A percentile compares a stretch with the other conserved stretches of the same genome.
phyloP scores from a whole-genome alignment of 2,329 filamentous ascomycete species.

The Westerdykella aurantiaca region DNA sequence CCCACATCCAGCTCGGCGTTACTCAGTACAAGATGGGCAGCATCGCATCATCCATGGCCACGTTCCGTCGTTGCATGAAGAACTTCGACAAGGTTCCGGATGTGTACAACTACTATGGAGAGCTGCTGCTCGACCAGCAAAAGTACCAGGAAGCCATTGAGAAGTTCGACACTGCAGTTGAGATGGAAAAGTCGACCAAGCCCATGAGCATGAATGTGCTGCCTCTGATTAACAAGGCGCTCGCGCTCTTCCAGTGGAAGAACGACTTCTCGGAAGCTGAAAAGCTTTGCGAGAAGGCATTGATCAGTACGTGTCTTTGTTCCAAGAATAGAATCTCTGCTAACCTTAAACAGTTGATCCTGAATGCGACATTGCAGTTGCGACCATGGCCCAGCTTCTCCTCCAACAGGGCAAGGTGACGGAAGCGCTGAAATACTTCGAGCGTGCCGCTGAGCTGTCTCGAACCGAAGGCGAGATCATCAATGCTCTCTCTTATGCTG shows the following conservation, averaged over 20 bases:
- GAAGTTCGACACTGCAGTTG: slow-evolving; percentile 97
- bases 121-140: slow-evolving; percentile 91
- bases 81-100: slow-evolving; percentile 96
- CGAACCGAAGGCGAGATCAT: slow-evolving; percentile 93
- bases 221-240: slow-evolving; percentile 95
- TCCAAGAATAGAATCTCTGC: slow-evolving; percentile 7
- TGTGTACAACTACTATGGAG: slow-evolving; percentile 99
- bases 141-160: slow-evolving; percentile 94
- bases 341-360: slow-evolving; percentile 68
- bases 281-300: slow-evolving; percentile 91
- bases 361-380: slow-evolving; percentile 97
- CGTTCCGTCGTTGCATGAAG: slow-evolving; percentile 95
- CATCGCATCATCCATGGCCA: slow-evolving; percentile 95
- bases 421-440: slow-evolving; percentile 93
- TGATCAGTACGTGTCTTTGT: slow-evolving; percentile 69
- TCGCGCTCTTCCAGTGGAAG: slow-evolving; percentile 97
- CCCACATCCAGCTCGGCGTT: slow-evolving; percentile 96
- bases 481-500: slow-evolving; percentile 92
- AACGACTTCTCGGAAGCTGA: slow-evolving; percentile 92
- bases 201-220: slow-evolving; percentile 96
- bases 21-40: slow-evolving; percentile 99
- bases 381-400: slow-evolving; percentile 95
- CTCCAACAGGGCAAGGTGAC: slow-evolving; percentile 97
- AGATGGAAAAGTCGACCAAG: slow-evolving; percentile 94
- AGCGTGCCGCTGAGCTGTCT: slow-evolving; percentile 89